Evolutionary conservation across 495 filamentous ascomycete genomes (phyloP), one percentile per base, ranked within the genome.

Genomic region (Letharia columbiana): DNA sequence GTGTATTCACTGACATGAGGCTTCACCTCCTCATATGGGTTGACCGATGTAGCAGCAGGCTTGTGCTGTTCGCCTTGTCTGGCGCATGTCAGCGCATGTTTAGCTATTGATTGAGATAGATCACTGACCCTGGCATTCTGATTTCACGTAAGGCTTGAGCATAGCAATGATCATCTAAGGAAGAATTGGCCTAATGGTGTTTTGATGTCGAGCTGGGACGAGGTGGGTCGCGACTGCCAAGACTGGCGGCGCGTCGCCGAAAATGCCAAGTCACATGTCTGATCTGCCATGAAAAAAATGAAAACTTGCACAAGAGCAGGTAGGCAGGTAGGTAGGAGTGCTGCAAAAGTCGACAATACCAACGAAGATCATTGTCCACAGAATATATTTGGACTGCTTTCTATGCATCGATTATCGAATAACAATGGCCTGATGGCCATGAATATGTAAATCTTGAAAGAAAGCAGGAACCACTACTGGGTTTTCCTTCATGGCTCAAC

Each of bases 1-100:
- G 92, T 96, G 75, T 89, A 98, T 70, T 89, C 86, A 68, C 76
- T 87, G 12, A 94, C 83, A 13, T 83, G 84, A 37, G 81, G 84
- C 72, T 81, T 81, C 5, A 77, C 73, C 63, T 92, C 89, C 71
- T 89, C 87, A 72, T 92, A 96, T 28, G 92, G 91, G 71, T 96
- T 96, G 67, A 76, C 75, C 58, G 79, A 75, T 62, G 76, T 72
- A 28, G 70, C 65, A n/a, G 65, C 71, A 66, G 69, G 68, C 68
- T 68, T 79, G 79, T 94, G 89, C 78, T 94, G 90, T 74, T 92
- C 90, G 69, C 90, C 91, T 69, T 87, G 85, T 71, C 91, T 95
- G 74, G 66, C 69, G 42, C 42, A 66, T 71, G 73, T 80, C 66
- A 77, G 73, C 69, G 60, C 45, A 60, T 50, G 11, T 45, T 54